These are phyloP conservation scores for Terana coerulea DNA, from an alignment of 768 basidiomycete genomes.

Conservation along the genomic window DNA sequence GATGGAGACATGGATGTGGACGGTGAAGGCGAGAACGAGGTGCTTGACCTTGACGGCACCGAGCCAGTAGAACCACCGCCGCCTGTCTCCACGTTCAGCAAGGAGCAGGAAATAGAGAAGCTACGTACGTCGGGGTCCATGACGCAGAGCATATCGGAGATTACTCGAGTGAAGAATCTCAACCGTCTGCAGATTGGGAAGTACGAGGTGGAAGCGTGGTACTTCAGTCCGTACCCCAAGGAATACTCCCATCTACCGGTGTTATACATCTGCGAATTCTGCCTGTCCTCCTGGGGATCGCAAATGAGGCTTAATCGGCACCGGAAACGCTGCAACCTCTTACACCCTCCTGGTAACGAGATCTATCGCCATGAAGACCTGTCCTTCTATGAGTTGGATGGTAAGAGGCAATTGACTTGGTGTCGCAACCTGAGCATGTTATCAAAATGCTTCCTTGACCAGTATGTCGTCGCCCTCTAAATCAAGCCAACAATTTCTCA, in stretches of 20 bases:
- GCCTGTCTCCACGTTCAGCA: slow-evolving; percentile 72
- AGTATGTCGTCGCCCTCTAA: slow-evolving; percentile 49
- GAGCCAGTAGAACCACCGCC: slow-evolving; percentile 47
- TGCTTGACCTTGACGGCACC: slow-evolving; percentile 58
- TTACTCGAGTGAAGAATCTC: slow-evolving; percentile 97
- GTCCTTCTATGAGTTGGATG: slow-evolving; percentile 98
- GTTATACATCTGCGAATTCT: slow-evolving; percentile 98
- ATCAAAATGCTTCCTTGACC: slow-evolving; percentile 98
- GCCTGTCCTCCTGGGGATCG: slow-evolving; percentile 89
- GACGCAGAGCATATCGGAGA: slow-evolving; percentile 98
- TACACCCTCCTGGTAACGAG: slow-evolving; percentile 98
- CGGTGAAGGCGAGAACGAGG: slow-evolving; percentile 63
- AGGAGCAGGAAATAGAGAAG: slow-evolving; percentile 98
- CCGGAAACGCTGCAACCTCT: slow-evolving; percentile 82
- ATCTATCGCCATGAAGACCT: slow-evolving; percentile 98
- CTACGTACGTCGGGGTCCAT: slow-evolving; percentile 96
- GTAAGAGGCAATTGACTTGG: slow-evolving; percentile 92
- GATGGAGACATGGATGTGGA: slow-evolving; percentile 50
- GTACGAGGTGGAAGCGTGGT: slow-evolving; percentile 99
- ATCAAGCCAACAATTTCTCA: slow-evolving; percentile 18
- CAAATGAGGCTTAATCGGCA: slow-evolving; percentile 90
- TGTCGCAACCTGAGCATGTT: slow-evolving; percentile 95
- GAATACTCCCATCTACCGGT: slow-evolving; percentile 96
- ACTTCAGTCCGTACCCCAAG: slow-evolving; percentile 98
- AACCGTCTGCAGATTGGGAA: slow-evolving; percentile 94